phyloP scores from a whole-genome alignment of 139 green algal genomes.

The Yamagishiella unicocca region DNA sequence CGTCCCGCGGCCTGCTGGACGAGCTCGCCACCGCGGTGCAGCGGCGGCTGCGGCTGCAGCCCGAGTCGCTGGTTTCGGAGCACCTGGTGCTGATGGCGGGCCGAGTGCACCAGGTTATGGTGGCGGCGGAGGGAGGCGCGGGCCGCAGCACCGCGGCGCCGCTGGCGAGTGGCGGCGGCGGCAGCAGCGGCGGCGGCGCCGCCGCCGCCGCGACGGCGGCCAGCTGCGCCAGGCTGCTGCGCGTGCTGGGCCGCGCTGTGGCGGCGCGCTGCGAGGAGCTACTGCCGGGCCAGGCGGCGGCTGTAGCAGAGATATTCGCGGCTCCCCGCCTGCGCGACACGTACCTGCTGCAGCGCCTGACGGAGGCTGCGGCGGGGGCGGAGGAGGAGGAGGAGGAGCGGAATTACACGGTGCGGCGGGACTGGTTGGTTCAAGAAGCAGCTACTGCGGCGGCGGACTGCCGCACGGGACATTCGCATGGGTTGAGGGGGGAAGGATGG shows the following conservation, averaged over 20 bases:
- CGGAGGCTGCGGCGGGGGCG: slow-evolving; percentile 2
- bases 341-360: slow-evolving; percentile 7
- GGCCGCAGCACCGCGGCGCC: not conserved
- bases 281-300: not conserved
- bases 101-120: not conserved
- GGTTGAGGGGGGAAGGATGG: not conserved
- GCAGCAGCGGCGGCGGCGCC: not conserved
- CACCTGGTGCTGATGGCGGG: not conserved
- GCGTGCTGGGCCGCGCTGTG: not conserved
- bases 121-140: not conserved
- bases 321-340: not conserved
- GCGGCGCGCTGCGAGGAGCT: not conserved
- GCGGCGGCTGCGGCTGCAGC: not conserved
- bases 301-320: not conserved
- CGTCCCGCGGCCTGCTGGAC: not conserved
- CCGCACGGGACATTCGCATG: too few species aligned
- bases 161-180: too few species aligned
- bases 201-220: not conserved
- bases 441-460: too few species aligned
- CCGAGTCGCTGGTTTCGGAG: not conserved
- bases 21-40: slow-evolving; percentile 13
- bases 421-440: not conserved
- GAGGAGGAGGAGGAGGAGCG: not conserved
- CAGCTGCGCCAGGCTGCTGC: not conserved
- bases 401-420: not conserved